Conservation (phyloP, 1,139 yeast genomes). For the Suhomyces chickasaworum region DNA sequence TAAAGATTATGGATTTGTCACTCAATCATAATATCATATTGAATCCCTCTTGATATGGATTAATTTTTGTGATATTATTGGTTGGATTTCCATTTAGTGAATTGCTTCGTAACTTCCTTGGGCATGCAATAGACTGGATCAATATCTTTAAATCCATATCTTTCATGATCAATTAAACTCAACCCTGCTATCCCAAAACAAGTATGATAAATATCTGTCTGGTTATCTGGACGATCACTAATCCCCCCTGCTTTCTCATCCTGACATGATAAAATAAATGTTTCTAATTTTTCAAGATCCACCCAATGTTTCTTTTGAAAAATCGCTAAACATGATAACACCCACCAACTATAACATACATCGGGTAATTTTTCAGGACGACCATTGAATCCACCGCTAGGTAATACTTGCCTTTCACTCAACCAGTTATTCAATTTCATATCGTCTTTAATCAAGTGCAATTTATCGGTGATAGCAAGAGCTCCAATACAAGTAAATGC, state of each 20-base stretch:
- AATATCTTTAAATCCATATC: constrained; percentile 51
- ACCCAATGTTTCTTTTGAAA: constrained; percentile 74
- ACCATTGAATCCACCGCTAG: constrained; percentile 91
- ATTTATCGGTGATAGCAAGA: constrained; percentile 64
- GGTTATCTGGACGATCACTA: constrained; percentile 88
- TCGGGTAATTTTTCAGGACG: constrained; percentile 96
- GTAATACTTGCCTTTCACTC: constrained; percentile 81
- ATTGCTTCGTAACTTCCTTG: constrained; percentile 42
- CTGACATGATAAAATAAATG: constrained; percentile 75
- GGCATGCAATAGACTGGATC: constrained; percentile 94
- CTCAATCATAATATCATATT: too few species aligned
- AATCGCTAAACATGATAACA: constrained; percentile 73
- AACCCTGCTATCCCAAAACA: constrained; percentile 88
- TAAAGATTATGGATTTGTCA: too few species aligned
- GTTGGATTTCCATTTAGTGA: constrained; percentile 43
- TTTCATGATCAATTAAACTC: constrained; percentile 65
- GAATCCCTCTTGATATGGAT: too few species aligned
- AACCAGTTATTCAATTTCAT: constrained; percentile 74
- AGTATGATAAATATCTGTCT: constrained; percentile 91
- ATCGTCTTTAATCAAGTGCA: constrained; percentile 56
- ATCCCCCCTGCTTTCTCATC: constrained; percentile 83
- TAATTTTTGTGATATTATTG: background rate
- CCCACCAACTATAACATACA: constrained; percentile 99
- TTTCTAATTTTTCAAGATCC: constrained; percentile 57
- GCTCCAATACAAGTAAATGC: constrained; percentile 86